Conservation (phyloP, 129 eudicot species). For the Escallonia herrerae region DNA sequence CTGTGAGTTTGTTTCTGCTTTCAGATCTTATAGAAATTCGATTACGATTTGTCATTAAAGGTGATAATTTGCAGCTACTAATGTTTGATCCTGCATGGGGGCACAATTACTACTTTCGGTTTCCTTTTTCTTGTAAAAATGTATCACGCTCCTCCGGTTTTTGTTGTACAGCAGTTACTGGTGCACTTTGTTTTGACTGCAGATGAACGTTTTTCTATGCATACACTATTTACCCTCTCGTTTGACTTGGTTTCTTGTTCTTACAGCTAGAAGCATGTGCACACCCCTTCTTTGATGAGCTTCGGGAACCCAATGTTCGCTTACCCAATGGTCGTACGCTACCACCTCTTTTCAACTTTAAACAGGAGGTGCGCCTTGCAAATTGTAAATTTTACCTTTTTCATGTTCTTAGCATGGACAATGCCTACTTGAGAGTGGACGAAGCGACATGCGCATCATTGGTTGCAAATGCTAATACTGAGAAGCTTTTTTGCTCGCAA, state of each 20-base stretch:
- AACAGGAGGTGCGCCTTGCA: conserved; percentile 59
- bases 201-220: not conserved
- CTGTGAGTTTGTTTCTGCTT: conserved; percentile 51
- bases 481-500: not conserved
- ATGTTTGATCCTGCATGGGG: not conserved
- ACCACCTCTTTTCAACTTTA: conserved; percentile 87
- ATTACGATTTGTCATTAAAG: not conserved
- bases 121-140: not conserved
- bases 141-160: not conserved
- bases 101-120: not conserved
- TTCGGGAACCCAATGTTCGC: conserved; percentile 79
- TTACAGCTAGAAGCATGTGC: conserved; percentile 89
- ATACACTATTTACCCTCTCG: not conserved
- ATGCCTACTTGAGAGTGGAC: not conserved
- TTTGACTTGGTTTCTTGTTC: conserved; percentile 8
- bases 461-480: not conserved
- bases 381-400: not conserved
- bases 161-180: not conserved
- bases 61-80: not conserved
- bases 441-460: not conserved
- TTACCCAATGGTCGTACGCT: conserved; percentile 87
- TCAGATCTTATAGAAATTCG: not conserved
- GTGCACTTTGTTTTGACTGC: not conserved
- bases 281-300: conserved; percentile 93
- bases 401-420: not conserved